phyloP scores from a whole-genome alignment of 208 protist genomes.

The Leishmania guyanensis region DNA sequence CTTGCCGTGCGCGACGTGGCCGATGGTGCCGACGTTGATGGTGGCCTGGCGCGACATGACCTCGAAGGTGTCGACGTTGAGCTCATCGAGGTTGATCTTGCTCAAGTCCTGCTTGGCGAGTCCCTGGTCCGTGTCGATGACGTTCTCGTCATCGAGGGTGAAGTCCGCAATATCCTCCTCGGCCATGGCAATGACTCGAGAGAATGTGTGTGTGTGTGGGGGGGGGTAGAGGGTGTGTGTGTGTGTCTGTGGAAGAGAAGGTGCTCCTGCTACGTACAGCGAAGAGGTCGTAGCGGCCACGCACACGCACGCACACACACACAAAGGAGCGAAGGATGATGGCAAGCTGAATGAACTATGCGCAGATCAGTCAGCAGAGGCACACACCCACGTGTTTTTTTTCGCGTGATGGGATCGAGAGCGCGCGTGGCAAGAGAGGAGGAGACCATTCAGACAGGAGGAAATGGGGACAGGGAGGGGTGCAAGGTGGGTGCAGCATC shows the following conservation, averaged over 20 bases:
- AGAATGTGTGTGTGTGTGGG: background rate
- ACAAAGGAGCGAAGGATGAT: background rate
- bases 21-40: constrained; percentile 99
- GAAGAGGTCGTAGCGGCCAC: background rate
- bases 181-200: constrained; percentile 36
- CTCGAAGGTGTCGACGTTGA: constrained; percentile 95
- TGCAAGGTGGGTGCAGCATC: too few species aligned
- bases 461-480: too few species aligned
- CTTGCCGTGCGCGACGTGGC: constrained; percentile 99
- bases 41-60: constrained; percentile 99
- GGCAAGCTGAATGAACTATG: background rate
- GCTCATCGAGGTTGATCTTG: constrained; percentile 69
- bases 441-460: too few species aligned
- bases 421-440: too few species aligned
- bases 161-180: constrained; percentile 79
- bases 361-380: too few species aligned
- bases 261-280: background rate
- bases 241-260: background rate
- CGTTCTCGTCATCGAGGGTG: constrained; percentile 53
- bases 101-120: constrained; percentile 81
- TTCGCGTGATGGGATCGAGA: too few species aligned
- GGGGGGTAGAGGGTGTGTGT: background rate
- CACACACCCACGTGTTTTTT: too few species aligned
- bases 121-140: constrained; percentile 44
- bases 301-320: constrained; percentile 8